Conservation (phyloP, 2,329 filamentous ascomycete species). For the Cryoendolithus antarcticus region DNA sequence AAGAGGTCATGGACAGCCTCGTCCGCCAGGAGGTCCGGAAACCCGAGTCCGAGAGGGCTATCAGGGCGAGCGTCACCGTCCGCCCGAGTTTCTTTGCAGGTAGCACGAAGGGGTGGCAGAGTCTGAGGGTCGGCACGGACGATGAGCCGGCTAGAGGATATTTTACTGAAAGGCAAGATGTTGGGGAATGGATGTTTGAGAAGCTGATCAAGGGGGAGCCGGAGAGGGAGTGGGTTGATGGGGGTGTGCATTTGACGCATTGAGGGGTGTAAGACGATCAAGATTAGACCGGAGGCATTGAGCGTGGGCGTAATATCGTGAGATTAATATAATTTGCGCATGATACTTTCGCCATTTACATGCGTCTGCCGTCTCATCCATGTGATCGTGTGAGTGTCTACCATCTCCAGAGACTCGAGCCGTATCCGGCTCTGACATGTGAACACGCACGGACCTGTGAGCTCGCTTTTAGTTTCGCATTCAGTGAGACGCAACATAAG, state of each 20-base stretch:
- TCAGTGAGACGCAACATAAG: too few species aligned
- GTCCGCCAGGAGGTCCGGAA: conserved; percentile 17
- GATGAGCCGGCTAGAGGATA: conserved; percentile 26
- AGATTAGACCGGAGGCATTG: too few species aligned
- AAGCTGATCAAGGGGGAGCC: conserved; percentile 16
- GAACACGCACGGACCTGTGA: too few species aligned
- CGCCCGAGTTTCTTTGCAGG: conserved; percentile 27
- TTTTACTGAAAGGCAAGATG: conserved; percentile 26
- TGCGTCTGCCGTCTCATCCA: too few species aligned
- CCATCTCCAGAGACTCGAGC: too few species aligned
- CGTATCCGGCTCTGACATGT: too few species aligned
- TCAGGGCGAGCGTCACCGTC: conserved; percentile 23
- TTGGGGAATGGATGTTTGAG: conserved; percentile 29
- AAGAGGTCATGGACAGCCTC: conserved; percentile 24
- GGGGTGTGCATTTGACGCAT: conserved; percentile 21
- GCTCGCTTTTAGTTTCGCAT: too few species aligned
- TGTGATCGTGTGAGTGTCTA: too few species aligned
- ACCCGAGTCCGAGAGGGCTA: conserved; percentile 7
- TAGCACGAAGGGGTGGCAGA: conserved; percentile 16
- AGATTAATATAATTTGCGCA: too few species aligned
- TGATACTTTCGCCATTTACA: too few species aligned
- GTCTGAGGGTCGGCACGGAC: conserved; percentile 22
- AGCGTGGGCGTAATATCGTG: too few species aligned
- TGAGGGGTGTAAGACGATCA: background rate
- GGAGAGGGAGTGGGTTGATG: conserved; percentile 19